Evolutionary conservation across 2,329 filamentous ascomycete species (phyloP).

Genomic region (Blastomyces gilchristii): DNA sequence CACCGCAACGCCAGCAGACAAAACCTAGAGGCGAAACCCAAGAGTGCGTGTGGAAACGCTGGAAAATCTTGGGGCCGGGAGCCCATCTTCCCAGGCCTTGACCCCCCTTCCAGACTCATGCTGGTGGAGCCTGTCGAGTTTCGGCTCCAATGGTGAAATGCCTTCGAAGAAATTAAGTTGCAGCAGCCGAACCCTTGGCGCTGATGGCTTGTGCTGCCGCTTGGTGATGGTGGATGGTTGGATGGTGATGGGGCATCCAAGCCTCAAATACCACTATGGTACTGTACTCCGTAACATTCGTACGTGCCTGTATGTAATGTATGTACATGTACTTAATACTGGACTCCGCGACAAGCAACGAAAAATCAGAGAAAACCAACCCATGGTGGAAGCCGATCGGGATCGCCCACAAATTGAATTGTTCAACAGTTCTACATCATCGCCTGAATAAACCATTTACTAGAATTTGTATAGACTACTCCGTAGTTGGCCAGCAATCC

Average conservation of each 20-base stretch:
- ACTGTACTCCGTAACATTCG: no score
- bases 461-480: not conserved
- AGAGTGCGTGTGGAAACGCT: not conserved
- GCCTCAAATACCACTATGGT: no score
- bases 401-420: not conserved
- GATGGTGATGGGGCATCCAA: not conserved
- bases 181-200: not conserved
- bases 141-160: slow-evolving; percentile 1
- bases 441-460: not conserved
- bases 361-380: not conserved
- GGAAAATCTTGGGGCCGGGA: no score
- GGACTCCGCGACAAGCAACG: not conserved
- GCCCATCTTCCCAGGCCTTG: not conserved
- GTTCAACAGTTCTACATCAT: not conserved
- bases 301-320: no score
- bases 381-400: not conserved
- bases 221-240: not conserved
- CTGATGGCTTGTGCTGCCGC: not conserved
- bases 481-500: not conserved
- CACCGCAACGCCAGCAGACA: not conserved
- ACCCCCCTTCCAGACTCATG: not conserved
- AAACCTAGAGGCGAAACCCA: not conserved
- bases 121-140: not conserved
- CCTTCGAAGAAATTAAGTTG: not conserved
- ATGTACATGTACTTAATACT: no score